These are phyloP conservation scores for Colletotrichum cordylinicola DNA, from an alignment of 2,329 filamentous ascomycete genomes.

Conservation along the genomic window DNA sequence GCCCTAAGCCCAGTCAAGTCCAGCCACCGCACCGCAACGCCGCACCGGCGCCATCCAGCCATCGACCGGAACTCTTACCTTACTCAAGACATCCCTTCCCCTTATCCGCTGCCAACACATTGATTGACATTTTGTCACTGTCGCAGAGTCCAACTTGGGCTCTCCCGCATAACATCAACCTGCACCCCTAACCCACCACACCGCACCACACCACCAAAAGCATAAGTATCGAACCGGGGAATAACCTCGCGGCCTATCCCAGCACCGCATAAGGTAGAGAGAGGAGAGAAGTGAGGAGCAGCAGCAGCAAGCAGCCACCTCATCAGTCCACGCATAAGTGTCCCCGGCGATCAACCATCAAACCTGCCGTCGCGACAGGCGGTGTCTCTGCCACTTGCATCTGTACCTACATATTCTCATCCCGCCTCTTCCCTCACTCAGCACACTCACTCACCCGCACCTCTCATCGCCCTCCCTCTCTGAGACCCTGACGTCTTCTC, in stretches of 20 bases:
- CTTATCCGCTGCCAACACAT: constrained; percentile 7
- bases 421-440: neutral
- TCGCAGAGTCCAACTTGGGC: neutral
- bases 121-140: constrained; percentile 13
- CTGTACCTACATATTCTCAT: constrained; percentile 8
- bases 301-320: neutral
- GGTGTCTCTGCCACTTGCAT: neutral
- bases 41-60: constrained; percentile 7
- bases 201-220: neutral
- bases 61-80: neutral
- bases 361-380: neutral
- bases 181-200: constrained; percentile 8
- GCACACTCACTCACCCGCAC: neutral
- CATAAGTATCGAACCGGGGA: neutral
- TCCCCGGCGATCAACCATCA: neutral
- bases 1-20: neutral
- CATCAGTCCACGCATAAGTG: constrained; percentile 9
- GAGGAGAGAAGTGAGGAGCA: neutral
- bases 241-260: neutral
- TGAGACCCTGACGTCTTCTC: neutral
- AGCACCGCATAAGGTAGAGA: neutral
- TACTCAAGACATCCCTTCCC: neutral
- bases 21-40: neutral
- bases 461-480: neutral
- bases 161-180: constrained; percentile 4